Evolutionary conservation across 176 grass and related monocot species (phyloP), one percentile per base, ranked within the genome.

Genomic region (Poa pratensis): DNA sequence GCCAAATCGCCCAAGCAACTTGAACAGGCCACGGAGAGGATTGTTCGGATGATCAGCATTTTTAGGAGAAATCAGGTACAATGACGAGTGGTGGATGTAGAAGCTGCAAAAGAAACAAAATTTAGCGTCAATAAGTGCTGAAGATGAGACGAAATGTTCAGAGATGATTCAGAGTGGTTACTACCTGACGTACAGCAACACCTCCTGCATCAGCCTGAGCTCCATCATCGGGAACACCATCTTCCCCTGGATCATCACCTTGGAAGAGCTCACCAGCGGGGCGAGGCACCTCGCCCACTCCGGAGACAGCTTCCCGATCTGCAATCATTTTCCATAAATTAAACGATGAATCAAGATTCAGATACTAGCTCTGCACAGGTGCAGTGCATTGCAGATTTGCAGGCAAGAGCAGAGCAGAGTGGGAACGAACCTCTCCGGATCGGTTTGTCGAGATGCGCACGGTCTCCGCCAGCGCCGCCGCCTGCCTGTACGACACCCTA

Each of bases 401-500:
- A 17, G 62, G 28, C 12, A 5, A 61, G 23, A 17, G 43, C 32
- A 30, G 60, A 90, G 37, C 5, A 57, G 4, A 72, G 58, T 35
- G 42, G 60, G 14, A 30, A 16, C 14, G 49, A 51, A 94, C 95
- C 92, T 97, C 95, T 45, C 95, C 95, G 27, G 85, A 78, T 70
- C 95, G 86, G 66, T 90, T 97, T 43, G 95, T 97, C 24, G 95
- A 94, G 75, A 97, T 94, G 60, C 95, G 90, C 23, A 97, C 92
- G n/a, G 94, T 97, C 86, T 69, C 79, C 1, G 95, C 84, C 60
- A 91, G 37, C 39, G 90, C 70, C 24, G 73, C 78, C 6, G 84
- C 88, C 15, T 91, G 88, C 64, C 86, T 97, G 48, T 60, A 17
- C 7, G 86, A 89, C n/a, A 91, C 37, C 55, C 80, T 87, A 3